phyloP scores from a whole-genome alignment of 75 land plant species.

The Larix kaempferi region DNA sequence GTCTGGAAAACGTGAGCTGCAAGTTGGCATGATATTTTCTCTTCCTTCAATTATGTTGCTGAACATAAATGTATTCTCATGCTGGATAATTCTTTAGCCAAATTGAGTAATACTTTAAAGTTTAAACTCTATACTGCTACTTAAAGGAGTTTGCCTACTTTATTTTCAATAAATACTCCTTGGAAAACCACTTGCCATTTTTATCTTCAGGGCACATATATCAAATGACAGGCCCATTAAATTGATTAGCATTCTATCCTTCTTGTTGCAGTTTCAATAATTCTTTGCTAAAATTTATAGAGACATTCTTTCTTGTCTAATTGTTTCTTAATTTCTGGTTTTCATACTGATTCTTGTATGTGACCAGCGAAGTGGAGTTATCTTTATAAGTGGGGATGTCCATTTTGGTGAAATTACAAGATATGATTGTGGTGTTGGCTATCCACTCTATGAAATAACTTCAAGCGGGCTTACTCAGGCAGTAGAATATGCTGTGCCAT shows the following conservation, averaged over 20 bases:
- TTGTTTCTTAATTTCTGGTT: neutral
- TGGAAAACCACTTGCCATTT: no score
- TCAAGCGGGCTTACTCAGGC: conserved; percentile 89
- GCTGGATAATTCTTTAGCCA: no score
- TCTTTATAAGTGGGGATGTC: conserved; percentile 94
- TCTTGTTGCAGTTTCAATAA: conserved; percentile 1
- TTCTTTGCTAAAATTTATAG: neutral
- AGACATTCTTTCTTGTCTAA: neutral
- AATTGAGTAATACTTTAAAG: no score
- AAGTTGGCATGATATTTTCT: no score
- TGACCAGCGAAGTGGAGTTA: conserved; percentile 69
- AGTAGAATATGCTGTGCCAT: conserved; percentile 53
- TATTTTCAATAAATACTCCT: no score
- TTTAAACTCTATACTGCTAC: no score
- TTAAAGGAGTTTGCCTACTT: no score
- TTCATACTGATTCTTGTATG: conserved; percentile 5
- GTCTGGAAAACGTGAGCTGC: no score
- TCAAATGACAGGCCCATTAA: neutral
- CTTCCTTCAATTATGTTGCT: no score
- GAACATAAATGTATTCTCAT: no score
- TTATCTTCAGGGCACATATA: no score
- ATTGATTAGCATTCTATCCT: neutral
- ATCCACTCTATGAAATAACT: conserved; percentile 82
- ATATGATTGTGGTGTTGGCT: conserved; percentile 70
- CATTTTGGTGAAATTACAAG: conserved; percentile 87